Base-by-base conservation (phyloP, 1,284 basidiomycete species). In the Ustilago loliicola region DNA sequence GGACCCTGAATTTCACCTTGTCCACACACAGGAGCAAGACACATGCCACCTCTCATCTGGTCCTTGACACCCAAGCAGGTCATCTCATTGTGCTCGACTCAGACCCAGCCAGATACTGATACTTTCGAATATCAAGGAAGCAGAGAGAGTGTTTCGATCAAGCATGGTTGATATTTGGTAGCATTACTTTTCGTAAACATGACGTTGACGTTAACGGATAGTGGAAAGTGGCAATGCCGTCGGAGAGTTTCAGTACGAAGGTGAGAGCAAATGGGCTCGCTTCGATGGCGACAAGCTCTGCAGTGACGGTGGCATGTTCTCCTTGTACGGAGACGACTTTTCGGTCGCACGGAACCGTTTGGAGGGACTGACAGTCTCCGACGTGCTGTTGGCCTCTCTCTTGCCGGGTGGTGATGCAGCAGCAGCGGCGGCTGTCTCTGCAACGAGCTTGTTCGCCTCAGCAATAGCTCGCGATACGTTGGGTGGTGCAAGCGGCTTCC, bases 401-500 rank as follows among this genome's bases (percentile, higher is more conserved):
- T 76, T 76, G 32, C 61, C 45, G 11, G 60, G 23, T 13, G 68
- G 65, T 9, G 65, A 66, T 1, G 57, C 30, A 27, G 52, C n/a
- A 17, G 47, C 7, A 9, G 52, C 13, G 7, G 54, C 30, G 13
- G 59, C 51, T 1, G 63, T 62, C 2, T 65, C 72, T 10, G 52
- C 21, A 19, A 76, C 50, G 1, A 71, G 42, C 59, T 62, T 76
- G 55, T 67, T 76, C 13, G 68, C 68, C 27, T 76, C 73, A 13
- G 61, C 60, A 17, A 76, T 59, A 2, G 73, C 73, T 47, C 68
- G 61, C 11, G 68, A 71, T 11, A 76, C 73, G 19, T 76, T 72
- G 15, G 73, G 68, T 0, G 68, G 61, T 1, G 73, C 73, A 8
- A 77, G 64, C 4, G 75, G 75, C 50, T 72, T 73, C 71, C 75